A percentile compares a stretch with the other conserved stretches of the same genome.
phyloP scores from a whole-genome alignment of 129 eudicot species.

The Flaveria bidentis region DNA sequence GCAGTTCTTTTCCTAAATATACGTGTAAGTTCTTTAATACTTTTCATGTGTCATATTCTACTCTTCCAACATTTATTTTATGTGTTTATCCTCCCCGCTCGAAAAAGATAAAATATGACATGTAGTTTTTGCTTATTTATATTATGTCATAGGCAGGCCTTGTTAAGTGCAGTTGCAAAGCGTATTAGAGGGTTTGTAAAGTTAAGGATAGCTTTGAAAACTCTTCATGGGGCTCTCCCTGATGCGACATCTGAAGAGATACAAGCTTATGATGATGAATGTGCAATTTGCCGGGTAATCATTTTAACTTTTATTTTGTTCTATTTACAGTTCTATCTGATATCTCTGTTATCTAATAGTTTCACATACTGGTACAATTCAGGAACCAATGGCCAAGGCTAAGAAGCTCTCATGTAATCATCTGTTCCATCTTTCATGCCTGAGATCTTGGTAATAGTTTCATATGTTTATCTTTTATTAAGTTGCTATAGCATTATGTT shows the following conservation, averaged over 20 bases:
- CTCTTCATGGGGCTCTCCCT: slow-evolving; percentile 97
- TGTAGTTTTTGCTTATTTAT: slow-evolving; percentile 23
- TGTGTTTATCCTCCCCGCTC: not conserved
- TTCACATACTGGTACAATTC: slow-evolving; percentile 24
- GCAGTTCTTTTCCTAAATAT: slow-evolving; percentile 86
- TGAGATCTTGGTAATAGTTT: slow-evolving; percentile 79
- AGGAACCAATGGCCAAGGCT: slow-evolving; percentile 99
- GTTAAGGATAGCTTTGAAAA: slow-evolving; percentile 67
- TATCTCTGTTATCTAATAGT: slow-evolving; percentile 11
- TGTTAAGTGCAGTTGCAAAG: slow-evolving; percentile 77
- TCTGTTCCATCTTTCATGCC: slow-evolving; percentile 90
- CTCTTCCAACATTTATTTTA: not conserved
- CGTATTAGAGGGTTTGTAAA: slow-evolving; percentile 77
- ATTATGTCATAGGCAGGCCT: slow-evolving; percentile 53
- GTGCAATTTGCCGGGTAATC: slow-evolving; percentile 93
- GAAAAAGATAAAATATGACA: not conserved
- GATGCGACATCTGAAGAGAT: slow-evolving; percentile 93
- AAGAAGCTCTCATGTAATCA: slow-evolving; percentile 93
- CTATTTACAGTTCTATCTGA: not conserved
- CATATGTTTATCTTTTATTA: not conserved
- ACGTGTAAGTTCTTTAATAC: slow-evolving; percentile 55
- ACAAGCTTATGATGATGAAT: slow-evolving; percentile 89
- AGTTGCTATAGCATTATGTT: slow-evolving; percentile 3
- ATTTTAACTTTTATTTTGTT: not conserved
- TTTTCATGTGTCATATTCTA: not conserved